Conservation (phyloP, 2,329 filamentous ascomycete genomes). For the Fusarium compactum region DNA sequence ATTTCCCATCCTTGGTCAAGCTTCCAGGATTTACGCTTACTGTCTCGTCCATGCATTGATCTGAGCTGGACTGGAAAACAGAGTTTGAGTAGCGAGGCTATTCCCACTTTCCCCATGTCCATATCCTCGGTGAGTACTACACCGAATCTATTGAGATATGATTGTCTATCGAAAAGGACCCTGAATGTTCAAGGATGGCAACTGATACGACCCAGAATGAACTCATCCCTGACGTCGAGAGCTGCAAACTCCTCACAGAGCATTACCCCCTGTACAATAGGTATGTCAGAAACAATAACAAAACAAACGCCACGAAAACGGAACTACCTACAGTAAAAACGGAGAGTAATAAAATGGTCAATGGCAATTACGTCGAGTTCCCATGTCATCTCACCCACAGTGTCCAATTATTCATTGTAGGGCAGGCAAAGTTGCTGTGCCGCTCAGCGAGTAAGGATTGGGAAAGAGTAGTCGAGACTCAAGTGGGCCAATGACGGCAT, state of each 20-base stretch:
- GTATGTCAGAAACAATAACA: not conserved
- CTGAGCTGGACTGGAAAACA: not conserved
- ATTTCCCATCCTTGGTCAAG: slow-evolving; percentile 30
- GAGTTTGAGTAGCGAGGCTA: slow-evolving; percentile 11
- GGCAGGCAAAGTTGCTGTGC: slow-evolving; percentile 16
- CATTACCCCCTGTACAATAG: not conserved
- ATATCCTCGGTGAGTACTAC: not conserved
- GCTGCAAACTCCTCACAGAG: not conserved
- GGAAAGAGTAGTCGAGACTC: slow-evolving; percentile 13
- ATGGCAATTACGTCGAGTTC: slow-evolving; percentile 31
- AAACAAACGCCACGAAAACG: slow-evolving; percentile 31
- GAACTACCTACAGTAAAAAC: slow-evolving; percentile 21
- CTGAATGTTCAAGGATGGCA: slow-evolving; percentile 10
- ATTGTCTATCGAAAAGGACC: slow-evolving; percentile 4
- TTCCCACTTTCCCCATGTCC: slow-evolving; percentile 15
- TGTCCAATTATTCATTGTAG: slow-evolving; percentile 15
- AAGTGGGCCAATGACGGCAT: slow-evolving; percentile 46
- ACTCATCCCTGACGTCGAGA: slow-evolving; percentile 33
- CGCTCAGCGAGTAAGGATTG: slow-evolving; percentile 24
- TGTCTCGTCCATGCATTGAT: slow-evolving; percentile 1
- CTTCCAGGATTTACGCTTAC: not conserved
- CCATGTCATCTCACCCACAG: slow-evolving; percentile 16
- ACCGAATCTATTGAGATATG: slow-evolving; percentile 8
- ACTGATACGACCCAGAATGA: slow-evolving; percentile 13
- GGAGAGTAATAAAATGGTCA: slow-evolving; percentile 12